phyloP scores from a whole-genome alignment of 331 rosid genomes.

The Quercus phellos region DNA sequence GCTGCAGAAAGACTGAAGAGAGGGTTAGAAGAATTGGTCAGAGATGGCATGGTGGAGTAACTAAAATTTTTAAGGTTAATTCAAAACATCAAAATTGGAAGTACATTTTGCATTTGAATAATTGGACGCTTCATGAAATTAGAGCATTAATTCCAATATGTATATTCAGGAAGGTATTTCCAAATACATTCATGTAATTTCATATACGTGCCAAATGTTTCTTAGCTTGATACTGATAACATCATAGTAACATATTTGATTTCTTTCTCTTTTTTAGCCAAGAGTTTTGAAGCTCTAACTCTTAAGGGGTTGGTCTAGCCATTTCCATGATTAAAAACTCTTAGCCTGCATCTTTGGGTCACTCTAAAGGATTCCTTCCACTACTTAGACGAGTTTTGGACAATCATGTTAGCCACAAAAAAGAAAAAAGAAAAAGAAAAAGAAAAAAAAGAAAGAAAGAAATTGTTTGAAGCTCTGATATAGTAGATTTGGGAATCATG shows the following conservation, averaged over 20 bases:
- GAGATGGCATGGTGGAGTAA: constrained; percentile 62
- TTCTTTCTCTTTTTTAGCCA: not conserved
- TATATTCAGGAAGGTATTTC: constrained; percentile 2
- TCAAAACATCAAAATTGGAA: constrained; percentile 21
- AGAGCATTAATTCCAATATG: not conserved
- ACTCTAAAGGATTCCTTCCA: no score
- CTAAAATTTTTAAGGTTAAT: not conserved
- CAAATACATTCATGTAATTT: not conserved
- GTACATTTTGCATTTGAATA: constrained; percentile 44
- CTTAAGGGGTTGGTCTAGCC: no score
- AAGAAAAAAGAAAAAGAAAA: no score
- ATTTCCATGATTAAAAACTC: no score
- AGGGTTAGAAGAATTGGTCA: constrained; percentile 75
- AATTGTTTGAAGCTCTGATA: no score
- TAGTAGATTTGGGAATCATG: not conserved
- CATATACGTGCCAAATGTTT: not conserved
- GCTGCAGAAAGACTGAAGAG: constrained; percentile 73
- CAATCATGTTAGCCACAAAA: no score
- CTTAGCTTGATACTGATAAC: not conserved
- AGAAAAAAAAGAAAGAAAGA: no score
- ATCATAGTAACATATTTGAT: not conserved
- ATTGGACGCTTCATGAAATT: constrained; percentile 8
- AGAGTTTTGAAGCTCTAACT: not conserved
- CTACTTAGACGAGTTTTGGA: no score
- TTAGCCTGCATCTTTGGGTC: no score